phyloP scores from a whole-genome alignment of 2,329 filamentous ascomycete genomes.

The Talaromyces rugulosus region DNA sequence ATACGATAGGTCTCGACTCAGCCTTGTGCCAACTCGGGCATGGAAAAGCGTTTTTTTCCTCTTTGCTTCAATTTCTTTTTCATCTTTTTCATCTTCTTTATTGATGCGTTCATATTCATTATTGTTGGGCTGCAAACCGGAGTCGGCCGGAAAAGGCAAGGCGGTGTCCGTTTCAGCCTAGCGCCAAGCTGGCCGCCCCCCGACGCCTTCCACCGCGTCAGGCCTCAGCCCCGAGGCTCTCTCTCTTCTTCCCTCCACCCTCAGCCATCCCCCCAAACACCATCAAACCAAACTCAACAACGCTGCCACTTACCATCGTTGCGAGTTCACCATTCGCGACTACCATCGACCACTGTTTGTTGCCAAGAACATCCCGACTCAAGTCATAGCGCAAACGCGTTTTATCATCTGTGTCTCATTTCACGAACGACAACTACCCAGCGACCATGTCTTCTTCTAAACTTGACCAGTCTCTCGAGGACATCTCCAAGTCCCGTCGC shows the following conservation, averaged over 20 bases:
- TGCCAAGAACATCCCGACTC: background rate
- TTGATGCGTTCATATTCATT: background rate
- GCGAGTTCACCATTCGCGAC: background rate
- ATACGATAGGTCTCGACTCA: background rate
- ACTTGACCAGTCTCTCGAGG: constrained; percentile 94
- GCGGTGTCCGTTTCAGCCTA: background rate
- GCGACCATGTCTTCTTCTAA: constrained; percentile 83
- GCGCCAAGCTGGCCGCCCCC: background rate
- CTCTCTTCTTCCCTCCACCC: constrained; percentile 7
- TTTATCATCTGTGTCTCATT: background rate
- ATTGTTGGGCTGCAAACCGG: background rate
- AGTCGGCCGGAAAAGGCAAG: background rate
- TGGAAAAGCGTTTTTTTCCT: background rate
- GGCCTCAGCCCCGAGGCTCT: constrained; percentile 1
- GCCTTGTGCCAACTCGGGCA: no score
- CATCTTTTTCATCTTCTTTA: background rate
- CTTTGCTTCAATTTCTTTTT: no score
- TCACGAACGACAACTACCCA: background rate
- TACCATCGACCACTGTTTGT: background rate
- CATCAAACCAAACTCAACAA: background rate
- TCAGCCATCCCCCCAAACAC: background rate
- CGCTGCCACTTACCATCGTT: background rate
- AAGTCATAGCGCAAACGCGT: background rate
- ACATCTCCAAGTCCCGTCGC: constrained; percentile 81
- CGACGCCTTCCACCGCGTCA: background rate